These are phyloP conservation scores for Juglanconis oblonga DNA, from an alignment of 2,329 filamentous ascomycete genomes.

Conservation along the genomic window DNA sequence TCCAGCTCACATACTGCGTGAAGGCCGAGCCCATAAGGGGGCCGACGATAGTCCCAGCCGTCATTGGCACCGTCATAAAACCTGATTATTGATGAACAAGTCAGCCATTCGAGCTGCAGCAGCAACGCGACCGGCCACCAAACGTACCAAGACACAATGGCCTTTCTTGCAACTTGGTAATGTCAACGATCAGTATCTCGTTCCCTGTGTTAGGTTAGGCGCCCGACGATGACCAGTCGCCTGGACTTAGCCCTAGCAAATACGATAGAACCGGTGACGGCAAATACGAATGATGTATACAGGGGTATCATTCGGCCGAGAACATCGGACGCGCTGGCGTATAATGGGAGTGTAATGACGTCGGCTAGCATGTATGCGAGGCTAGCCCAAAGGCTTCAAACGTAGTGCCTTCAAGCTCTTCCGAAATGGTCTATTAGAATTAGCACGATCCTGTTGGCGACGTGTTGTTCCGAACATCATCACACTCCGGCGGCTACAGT, in stretches of 20 bases:
- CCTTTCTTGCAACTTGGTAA: conserved; percentile 31
- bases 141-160: conserved; percentile 24
- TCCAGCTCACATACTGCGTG: conserved; percentile 24
- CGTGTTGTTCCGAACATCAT: no score
- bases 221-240: conserved; percentile 24
- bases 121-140: background rate
- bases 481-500: no score
- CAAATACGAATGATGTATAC: conserved; percentile 30
- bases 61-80: conserved; percentile 26
- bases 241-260: conserved; percentile 27
- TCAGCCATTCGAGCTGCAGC: no score
- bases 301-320: conserved; percentile 31
- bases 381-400: conserved; percentile 31
- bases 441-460: no score
- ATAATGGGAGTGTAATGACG: conserved; percentile 26
- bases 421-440: background rate
- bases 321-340: conserved; percentile 27
- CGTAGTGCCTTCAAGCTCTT: conserved; percentile 23
- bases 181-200: conserved; percentile 32
- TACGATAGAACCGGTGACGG: conserved; percentile 32
- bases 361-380: conserved; percentile 28
- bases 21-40: conserved; percentile 29
- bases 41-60: conserved; percentile 27
- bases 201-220: conserved; percentile 26
- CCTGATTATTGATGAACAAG: background rate